Base-by-base conservation (phyloP, 2,329 filamentous ascomycete genomes). In the Cladophialophora chaetospira region DNA sequence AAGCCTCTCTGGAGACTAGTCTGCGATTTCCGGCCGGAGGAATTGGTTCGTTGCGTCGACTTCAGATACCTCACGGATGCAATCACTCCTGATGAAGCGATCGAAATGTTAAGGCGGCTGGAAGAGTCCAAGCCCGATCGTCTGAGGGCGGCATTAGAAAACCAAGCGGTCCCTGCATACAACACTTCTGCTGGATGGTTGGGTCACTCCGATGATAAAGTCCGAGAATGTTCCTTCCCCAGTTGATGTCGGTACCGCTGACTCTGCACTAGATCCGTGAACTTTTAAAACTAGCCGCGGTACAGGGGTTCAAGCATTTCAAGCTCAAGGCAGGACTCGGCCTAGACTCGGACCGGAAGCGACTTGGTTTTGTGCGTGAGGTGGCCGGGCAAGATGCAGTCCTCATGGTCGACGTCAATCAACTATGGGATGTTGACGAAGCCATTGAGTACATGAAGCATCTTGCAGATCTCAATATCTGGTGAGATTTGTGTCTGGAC, bases 61-160 rank as follows among this genome's bases (percentile, higher is more conserved):
- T 96, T 96, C 78, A 82, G 92, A 48, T 96, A 96, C 76, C 94
- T 96, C 72, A 94, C 89, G 21, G 91, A 96, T 73, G 91, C 90
- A n/a, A 80, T 96, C 63, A 96, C 91, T 0, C 89, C 89, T 0
- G 87, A 90, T 35, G 91, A 96, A 72, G 91, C 91, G 0, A 71
- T 96, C 33, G 79, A 78, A 19, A 78, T 96, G 70, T 78, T 96
- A 38, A 82, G 80, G 65, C 82, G 82, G 67, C 75, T 81, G 17
- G 85, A 89, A 72, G 65, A 71, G 2, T 86, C 84, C 33, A 96
- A 95, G 78, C 78, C 81, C 31, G 76, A 83, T 68, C 82, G 91
- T 51, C 76, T 95, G 19, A 75, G 82, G 65, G 88, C 95, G 64
- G 91, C 90, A 0, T 80, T 91, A 67, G 74, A 81, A 57, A 89